A percentile compares a stretch with the other conserved stretches of the same genome.
Evolutionary conservation across 352 stramenopile genomes (phyloP).

Genomic region (Globisporangium alternatum): DNA sequence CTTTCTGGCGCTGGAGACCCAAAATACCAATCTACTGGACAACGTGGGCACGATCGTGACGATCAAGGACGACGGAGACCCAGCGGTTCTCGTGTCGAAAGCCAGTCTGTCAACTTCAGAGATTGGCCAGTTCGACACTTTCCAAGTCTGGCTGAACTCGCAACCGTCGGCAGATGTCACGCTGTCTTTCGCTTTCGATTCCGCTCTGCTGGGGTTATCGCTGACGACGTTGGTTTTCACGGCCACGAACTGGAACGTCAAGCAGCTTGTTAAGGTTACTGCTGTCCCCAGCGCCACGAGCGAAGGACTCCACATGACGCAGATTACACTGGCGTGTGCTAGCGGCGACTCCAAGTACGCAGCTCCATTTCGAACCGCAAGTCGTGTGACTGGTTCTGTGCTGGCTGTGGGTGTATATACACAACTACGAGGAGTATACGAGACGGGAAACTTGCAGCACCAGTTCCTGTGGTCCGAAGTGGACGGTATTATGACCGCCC

Average conservation of each 20-base stretch:
- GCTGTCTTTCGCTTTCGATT: constrained; percentile 22
- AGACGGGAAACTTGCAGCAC: constrained; percentile 52
- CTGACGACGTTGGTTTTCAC: constrained; percentile 35
- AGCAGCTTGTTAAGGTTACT: constrained; percentile 34
- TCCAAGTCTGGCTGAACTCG: constrained; percentile 53
- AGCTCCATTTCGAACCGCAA: constrained; percentile 24
- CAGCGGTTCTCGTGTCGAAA: constrained; percentile 64
- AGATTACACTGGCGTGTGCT: constrained; percentile 28
- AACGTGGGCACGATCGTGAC: constrained; percentile 68
- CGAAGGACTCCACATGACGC: constrained; percentile 30
- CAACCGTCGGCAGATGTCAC: constrained; percentile 38
- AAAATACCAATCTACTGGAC: constrained; percentile 35
- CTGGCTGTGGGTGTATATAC: constrained; percentile 47
- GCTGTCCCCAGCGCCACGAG: constrained; percentile 35
- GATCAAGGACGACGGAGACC: constrained; percentile 61
- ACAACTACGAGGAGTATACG: constrained; percentile 40
- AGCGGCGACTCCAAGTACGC: constrained; percentile 46
- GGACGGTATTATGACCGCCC: constrained; percentile 50
- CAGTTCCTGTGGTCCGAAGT: constrained; percentile 44
- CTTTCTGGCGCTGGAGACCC: constrained; percentile 42
- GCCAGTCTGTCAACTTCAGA: constrained; percentile 61
- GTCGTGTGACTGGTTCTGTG: constrained; percentile 28
- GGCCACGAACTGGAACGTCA: constrained; percentile 30
- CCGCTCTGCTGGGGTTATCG: constrained; percentile 26
- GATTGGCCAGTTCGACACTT: constrained; percentile 54